Percentiles rank a stretch among this genome's conserved stretches.
Evolutionary conservation across 192 early-diverging fungal species (phyloP).

Genomic region (Coemansia sp.): DNA sequence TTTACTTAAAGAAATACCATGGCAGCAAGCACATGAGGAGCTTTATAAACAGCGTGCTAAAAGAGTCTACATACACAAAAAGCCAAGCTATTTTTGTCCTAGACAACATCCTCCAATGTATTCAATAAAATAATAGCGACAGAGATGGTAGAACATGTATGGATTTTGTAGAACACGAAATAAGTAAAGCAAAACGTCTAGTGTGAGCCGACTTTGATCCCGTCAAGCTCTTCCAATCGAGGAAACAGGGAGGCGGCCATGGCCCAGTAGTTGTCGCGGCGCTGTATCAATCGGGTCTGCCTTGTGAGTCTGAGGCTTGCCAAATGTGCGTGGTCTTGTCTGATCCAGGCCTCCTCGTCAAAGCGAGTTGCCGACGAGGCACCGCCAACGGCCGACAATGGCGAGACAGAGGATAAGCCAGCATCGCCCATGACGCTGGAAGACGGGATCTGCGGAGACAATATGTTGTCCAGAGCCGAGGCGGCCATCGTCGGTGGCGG

Average conservation of each 20-base stretch:
- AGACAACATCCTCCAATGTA: neutral
- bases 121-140: no score
- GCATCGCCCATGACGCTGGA: slow-evolving; percentile 29
- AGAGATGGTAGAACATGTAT: neutral
- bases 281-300: slow-evolving; percentile 17
- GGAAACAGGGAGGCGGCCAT: slow-evolving; percentile 30
- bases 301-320: slow-evolving; percentile 26
- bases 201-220: slow-evolving; percentile 33
- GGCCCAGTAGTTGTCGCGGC: slow-evolving; percentile 41
- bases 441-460: slow-evolving; percentile 39
- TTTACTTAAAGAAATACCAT: neutral
- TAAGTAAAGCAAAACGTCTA: slow-evolving; percentile 1
- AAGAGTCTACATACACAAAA: neutral
- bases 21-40: neutral
- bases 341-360: slow-evolving; percentile 46
- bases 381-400: slow-evolving; percentile 9
- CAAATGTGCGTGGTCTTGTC: slow-evolving; percentile 35
- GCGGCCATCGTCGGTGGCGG: neutral
- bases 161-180: neutral
- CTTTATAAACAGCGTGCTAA: neutral
- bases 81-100: neutral
- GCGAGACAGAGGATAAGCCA: neutral
- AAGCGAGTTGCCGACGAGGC: slow-evolving; percentile 14
- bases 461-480: slow-evolving; percentile 25
- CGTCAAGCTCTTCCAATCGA: slow-evolving; percentile 46